A percentile compares a stretch with the other conserved stretches of the same genome.
phyloP scores from a whole-genome alignment of 1,139 yeast genomes.

The Lodderomyces margitis region DNA sequence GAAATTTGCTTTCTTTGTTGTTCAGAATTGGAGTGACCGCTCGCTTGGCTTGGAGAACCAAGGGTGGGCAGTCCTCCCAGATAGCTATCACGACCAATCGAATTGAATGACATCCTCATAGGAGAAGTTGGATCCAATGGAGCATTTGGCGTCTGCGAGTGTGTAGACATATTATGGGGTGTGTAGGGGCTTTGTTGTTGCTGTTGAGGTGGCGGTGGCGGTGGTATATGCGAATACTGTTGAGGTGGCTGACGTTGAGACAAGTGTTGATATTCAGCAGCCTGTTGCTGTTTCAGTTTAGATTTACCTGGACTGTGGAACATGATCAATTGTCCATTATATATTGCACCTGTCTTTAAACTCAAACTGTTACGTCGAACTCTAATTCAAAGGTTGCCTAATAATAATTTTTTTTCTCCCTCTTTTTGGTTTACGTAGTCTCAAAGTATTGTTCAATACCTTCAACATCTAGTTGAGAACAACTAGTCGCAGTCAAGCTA shows the following conservation, averaged over 20 bases:
- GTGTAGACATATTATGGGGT: neutral
- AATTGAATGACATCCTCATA: constrained; percentile 1
- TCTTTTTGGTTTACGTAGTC: no score
- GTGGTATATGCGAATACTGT: neutral
- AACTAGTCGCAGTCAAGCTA: no score
- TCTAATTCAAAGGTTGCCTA: no score
- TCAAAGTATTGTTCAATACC: no score
- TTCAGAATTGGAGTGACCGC: constrained; percentile 9
- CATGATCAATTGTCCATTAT: neutral
- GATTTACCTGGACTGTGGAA: neutral
- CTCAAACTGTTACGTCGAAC: no score
- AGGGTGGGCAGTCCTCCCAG: constrained; percentile 3
- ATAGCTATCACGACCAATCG: neutral
- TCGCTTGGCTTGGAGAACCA: constrained; percentile 9
- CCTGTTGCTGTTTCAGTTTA: constrained; percentile 1
- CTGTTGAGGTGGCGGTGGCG: neutral
- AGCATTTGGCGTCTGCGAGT: neutral
- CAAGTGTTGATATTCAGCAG: neutral
- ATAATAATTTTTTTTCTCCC: no score
- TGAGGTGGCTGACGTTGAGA: neutral
- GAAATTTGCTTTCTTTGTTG: constrained; percentile 20
- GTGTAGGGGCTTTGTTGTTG: neutral
- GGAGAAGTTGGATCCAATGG: constrained; percentile 5
- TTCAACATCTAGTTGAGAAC: no score
- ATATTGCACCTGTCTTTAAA: neutral